Percentiles rank a stretch among this genome's conserved stretches.
These are phyloP conservation scores for Trametes punicea DNA, from an alignment of 768 basidiomycete species.

Conservation along the genomic window DNA sequence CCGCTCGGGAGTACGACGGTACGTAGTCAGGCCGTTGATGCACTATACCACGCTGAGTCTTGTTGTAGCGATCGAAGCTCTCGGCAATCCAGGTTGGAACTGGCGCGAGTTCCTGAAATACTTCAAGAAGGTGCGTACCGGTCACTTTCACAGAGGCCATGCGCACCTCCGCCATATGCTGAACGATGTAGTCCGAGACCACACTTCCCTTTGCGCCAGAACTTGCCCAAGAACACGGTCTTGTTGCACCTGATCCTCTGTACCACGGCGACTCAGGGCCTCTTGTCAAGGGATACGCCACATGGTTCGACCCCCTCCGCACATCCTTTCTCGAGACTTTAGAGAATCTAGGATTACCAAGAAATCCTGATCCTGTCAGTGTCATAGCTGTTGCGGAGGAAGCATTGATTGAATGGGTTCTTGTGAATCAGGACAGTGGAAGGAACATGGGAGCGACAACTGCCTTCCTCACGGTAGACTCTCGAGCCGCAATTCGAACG, in stretches of 20 bases:
- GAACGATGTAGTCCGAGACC: not conserved
- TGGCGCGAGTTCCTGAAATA: slow-evolving; percentile 43
- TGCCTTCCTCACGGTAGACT: not conserved
- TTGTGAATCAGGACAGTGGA: not conserved
- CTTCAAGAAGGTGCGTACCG: slow-evolving; percentile 27
- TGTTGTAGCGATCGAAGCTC: slow-evolving; percentile 9
- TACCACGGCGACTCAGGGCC: slow-evolving; percentile 9
- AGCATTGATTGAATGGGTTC: not conserved
- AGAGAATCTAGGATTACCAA: slow-evolving; percentile 8
- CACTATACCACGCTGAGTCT: not conserved
- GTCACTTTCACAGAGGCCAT: not conserved
- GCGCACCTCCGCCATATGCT: not conserved
- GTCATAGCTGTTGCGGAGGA: not conserved
- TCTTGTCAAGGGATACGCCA: slow-evolving; percentile 12
- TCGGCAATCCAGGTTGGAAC: slow-evolving; percentile 57
- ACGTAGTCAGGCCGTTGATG: not conserved
- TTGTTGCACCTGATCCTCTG: not conserved
- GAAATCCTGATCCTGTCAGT: slow-evolving; percentile 12
- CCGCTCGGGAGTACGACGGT: slow-evolving; percentile 31
- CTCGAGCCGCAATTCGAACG: not conserved
- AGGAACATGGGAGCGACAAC: not conserved
- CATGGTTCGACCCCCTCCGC: slow-evolving; percentile 2
- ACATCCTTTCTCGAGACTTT: slow-evolving; percentile 8
- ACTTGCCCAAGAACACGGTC: not conserved
- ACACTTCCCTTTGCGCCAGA: not conserved